Base-by-base conservation (phyloP, 2,329 filamentous ascomycete genomes). In the Ceratocystis albifundus region DNA sequence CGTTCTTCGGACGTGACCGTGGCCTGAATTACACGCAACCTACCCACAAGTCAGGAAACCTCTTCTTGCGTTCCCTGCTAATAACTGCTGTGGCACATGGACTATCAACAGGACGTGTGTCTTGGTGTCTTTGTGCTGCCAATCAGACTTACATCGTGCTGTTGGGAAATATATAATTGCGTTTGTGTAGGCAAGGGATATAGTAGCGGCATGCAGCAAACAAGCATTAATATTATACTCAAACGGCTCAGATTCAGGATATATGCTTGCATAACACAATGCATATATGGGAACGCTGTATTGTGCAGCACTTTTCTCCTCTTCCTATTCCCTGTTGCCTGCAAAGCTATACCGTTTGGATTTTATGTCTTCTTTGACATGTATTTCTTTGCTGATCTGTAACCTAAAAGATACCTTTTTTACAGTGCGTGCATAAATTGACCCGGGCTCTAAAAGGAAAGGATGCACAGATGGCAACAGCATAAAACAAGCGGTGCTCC, bases 351-450 rank as follows among this genome's bases (percentile, higher is more conserved):
- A 59, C 55, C 8, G 55, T 8, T 4, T 3, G 28, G 5, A 15
- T n/a, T 32, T 59, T 59, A 59, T 59, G 55, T n/a, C 32, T 5
- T 20, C 17, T 59, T 36, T n/a, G 28, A 28, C 55, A n/a, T 59
- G 55, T 59, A 59, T 8, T 7, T 59, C 28, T 59, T 59, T 28
- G 28, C 55, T 36, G 7, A 59, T 36, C 55, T 59, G 55, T 36
- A 59, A 59, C 55, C 55, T 59, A 59, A 59, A 59, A 59, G 55
- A 59, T 59, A 59, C 55, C 25, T 59, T 53, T 57, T 53, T 30
- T 59, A 59, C 28, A 59, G 55, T 59, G 55, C 28, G 25, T 59
- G 55, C 55, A 59, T 59, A 59, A 59, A 30, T 36, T 59, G 55
- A 59, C 22, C 55, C 55, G 32, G 12, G 55, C 55, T 1, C 55